These are phyloP conservation scores for Rhynchosporium agropyri DNA, from an alignment of 2,329 filamentous ascomycete genomes.

Conservation along the genomic window DNA sequence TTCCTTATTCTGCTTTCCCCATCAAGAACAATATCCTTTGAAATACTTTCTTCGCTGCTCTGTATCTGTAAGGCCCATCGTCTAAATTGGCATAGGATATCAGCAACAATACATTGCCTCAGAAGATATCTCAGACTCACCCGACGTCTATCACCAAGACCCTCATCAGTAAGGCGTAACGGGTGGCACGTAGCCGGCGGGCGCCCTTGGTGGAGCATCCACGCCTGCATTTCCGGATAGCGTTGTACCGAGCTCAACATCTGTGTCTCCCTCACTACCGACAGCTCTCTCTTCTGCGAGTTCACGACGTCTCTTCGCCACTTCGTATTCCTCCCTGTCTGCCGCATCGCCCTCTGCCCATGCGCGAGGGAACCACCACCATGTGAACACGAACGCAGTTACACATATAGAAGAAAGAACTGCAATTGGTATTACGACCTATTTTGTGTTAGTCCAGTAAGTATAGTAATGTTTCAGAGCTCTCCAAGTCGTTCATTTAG, in stretches of 20 bases:
- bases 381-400: slow-evolving; percentile 24
- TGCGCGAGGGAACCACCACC: slow-evolving; percentile 26
- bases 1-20: no score
- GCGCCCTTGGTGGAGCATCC: background rate
- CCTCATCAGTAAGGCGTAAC: slow-evolving; percentile 10
- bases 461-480: background rate
- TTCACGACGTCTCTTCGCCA: slow-evolving; percentile 17
- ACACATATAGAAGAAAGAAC: slow-evolving; percentile 16
- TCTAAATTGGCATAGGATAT: no score
- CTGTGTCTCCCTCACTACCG: slow-evolving; percentile 4
- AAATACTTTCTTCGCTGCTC: no score
- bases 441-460: background rate
- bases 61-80: no score
- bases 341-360: slow-evolving; percentile 16
- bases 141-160: background rate
- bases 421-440: slow-evolving; percentile 21
- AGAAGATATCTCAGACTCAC: background rate
- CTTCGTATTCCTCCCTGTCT: slow-evolving; percentile 20
- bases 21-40: no score
- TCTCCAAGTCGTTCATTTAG: background rate
- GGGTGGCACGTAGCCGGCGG: slow-evolving; percentile 8
- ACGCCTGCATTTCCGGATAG: background rate
- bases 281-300: slow-evolving; percentile 12
- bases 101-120: no score
- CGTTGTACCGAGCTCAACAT: slow-evolving; percentile 10